Conservation (phyloP, 331 rosid genomes). For the Telfairia occidentalis region DNA sequence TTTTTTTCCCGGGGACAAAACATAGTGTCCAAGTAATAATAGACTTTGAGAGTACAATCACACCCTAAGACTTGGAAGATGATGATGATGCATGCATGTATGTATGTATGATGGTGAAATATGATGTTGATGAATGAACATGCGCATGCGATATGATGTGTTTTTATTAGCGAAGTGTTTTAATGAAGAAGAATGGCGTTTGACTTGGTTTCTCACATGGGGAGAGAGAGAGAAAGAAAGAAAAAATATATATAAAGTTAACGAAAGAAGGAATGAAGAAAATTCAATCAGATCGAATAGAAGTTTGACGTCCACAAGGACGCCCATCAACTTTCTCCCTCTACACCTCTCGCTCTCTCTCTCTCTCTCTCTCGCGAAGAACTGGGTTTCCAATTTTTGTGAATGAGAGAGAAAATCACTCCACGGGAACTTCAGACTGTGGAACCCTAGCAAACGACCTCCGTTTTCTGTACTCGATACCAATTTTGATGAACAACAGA, state of each 20-base stretch:
- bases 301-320: constrained; percentile 89
- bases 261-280: constrained; percentile 25
- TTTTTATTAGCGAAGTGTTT: not conserved
- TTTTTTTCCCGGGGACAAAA: not conserved
- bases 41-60: not conserved
- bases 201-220: constrained; percentile 12
- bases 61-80: not conserved
- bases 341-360: constrained; percentile 16
- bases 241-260: not conserved
- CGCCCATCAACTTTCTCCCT: constrained; percentile 31
- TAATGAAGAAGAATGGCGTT: not conserved
- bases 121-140: no score
- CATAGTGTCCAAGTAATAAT: not conserved
- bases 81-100: not conserved
- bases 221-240: not conserved
- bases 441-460: not conserved
- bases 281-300: constrained; percentile 83
- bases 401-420: constrained; percentile 1
- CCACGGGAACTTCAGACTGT: not conserved
- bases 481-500: not conserved
- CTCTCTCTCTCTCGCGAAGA: constrained; percentile 1
- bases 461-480: not conserved
- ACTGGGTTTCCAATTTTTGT: constrained; percentile 14
- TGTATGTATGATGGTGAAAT: not conserved
- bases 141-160: not conserved